Conservation (phyloP, 768 basidiomycete genomes). For the Macrolepiota dolichaula region DNA sequence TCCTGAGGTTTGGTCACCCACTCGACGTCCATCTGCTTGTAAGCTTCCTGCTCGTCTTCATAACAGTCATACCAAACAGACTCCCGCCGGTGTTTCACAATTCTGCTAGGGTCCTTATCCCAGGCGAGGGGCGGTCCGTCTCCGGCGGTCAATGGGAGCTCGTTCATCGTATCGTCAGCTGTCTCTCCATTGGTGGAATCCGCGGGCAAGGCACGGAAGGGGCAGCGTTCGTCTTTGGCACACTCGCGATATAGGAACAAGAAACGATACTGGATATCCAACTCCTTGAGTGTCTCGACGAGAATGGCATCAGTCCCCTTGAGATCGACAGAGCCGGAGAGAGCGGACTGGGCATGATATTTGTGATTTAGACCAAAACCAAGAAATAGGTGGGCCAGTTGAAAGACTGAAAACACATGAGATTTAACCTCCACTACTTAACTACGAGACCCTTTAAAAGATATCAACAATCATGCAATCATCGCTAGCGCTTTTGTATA, state of each 20-base stretch:
- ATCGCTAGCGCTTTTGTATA: not conserved
- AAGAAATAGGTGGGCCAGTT: conserved; percentile 8
- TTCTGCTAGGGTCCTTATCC: not conserved
- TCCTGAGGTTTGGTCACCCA: not conserved
- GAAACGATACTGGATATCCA: not conserved
- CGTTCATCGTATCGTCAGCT: not conserved
- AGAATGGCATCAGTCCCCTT: conserved; percentile 14
- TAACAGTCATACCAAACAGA: not conserved
- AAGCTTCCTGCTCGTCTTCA: not conserved
- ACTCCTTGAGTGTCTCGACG: conserved; percentile 1
- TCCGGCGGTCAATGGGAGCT: not conserved
- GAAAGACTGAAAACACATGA: not conserved
- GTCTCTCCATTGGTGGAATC: not conserved
- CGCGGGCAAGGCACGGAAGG: not conserved
- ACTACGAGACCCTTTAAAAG: not conserved
- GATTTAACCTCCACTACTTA: not conserved
- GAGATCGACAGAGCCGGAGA: not conserved
- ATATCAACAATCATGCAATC: not conserved
- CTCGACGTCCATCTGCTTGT: not conserved
- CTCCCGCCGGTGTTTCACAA: not conserved
- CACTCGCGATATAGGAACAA: conserved; percentile 10
- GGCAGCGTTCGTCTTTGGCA: not conserved
- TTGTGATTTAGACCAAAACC: conserved; percentile 16
- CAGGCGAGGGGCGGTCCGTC: not conserved
- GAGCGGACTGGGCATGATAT: conserved; percentile 3